Evolutionary conservation across 257 asterid species (phyloP).

Genomic region (Solanum sitiens): DNA sequence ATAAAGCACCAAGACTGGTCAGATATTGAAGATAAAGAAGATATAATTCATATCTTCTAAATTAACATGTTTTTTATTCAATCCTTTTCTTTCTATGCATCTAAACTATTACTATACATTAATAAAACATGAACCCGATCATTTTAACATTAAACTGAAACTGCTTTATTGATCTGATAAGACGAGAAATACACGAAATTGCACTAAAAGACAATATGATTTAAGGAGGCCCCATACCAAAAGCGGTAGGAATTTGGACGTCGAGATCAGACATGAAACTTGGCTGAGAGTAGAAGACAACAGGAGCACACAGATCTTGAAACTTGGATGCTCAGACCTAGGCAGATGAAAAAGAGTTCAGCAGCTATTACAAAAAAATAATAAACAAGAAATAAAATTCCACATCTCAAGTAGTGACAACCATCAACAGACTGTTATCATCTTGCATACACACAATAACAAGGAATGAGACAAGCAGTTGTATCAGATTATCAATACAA

Average conservation of each 20-base stretch:
- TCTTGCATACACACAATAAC: neutral
- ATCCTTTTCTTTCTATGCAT: neutral
- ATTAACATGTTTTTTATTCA: neutral
- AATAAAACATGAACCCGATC: neutral
- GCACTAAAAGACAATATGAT: neutral
- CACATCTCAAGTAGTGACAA: neutral
- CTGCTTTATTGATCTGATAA: neutral
- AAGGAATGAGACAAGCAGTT: neutral
- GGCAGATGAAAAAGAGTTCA: neutral
- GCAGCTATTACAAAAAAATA: neutral
- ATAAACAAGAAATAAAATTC: neutral
- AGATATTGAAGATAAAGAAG: neutral
- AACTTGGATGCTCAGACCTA: constrained; percentile 18
- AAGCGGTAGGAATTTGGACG: constrained; percentile 40
- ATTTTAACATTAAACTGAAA: neutral
- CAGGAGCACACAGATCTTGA: neutral
- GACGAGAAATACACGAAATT: neutral
- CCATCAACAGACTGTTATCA: neutral
- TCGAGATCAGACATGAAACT: constrained; percentile 63
- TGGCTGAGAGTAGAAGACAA: neutral
- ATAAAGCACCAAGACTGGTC: neutral
- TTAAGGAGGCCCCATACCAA: constrained; percentile 23
- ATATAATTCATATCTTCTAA: neutral
- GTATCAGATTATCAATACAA: neutral
- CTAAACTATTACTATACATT: neutral